A percentile compares a stretch with the other conserved stretches of the same genome.
Evolutionary conservation across 1,284 basidiomycete genomes (phyloP).

Genomic region (Gomphus sp.): DNA sequence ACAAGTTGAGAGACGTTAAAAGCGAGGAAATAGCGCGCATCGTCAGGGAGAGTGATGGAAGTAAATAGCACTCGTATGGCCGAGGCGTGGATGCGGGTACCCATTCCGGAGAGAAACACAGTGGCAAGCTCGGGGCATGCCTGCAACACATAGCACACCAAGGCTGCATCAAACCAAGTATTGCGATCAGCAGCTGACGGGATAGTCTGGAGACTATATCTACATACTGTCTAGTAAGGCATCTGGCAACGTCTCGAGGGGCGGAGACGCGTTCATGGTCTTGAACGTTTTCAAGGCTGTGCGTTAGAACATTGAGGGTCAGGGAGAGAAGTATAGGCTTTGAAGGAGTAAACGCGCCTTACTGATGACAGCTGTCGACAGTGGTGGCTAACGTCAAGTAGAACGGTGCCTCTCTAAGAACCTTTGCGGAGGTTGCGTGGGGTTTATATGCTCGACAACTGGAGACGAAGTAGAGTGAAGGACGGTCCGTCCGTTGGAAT

Average conservation of each 20-base stretch:
- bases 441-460: neutral
- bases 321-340: neutral
- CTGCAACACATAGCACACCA: conserved; percentile 4
- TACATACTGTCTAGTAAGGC: conserved; percentile 6
- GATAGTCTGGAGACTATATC: neutral
- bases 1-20: neutral
- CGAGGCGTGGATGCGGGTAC: conserved; percentile 20
- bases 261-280: neutral
- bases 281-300: neutral
- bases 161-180: neutral
- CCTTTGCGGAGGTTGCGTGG: neutral
- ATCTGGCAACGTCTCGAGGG: conserved; percentile 6
- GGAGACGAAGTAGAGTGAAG: neutral
- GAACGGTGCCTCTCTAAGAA: neutral
- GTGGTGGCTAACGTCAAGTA: neutral
- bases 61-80: conserved; percentile 22
- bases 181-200: neutral
- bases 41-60: conserved; percentile 21
- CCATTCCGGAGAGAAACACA: conserved; percentile 15
- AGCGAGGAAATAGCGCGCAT: conserved; percentile 15
- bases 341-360: neutral
- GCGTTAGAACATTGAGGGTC: neutral
- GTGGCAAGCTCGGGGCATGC: conserved; percentile 4
- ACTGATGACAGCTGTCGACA: neutral
- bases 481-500: neutral